These are phyloP conservation scores for Fraxinus platypoda DNA, from an alignment of 305 asterid genomes.

Conservation along the genomic window DNA sequence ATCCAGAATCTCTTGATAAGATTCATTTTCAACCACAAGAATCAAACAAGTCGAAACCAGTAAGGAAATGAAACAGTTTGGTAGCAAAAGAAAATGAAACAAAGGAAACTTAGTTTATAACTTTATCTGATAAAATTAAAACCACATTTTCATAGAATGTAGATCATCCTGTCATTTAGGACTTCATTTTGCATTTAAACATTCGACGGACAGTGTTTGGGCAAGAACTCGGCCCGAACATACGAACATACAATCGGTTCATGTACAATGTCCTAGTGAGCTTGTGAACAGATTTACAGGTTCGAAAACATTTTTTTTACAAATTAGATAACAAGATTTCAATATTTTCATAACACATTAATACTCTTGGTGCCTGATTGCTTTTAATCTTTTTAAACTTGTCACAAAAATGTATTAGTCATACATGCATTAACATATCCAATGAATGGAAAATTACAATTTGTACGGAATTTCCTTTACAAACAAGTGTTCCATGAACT, in stretches of 20 bases:
- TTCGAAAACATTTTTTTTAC: neutral
- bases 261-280: neutral
- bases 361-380: neutral
- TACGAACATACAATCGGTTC: neutral
- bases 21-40: slow-evolving; percentile 19
- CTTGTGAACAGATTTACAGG: neutral
- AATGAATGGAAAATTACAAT: neutral
- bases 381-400: neutral
- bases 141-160: neutral
- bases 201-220: neutral
- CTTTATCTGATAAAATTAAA: neutral
- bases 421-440: neutral
- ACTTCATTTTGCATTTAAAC: neutral
- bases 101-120: neutral
- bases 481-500: slow-evolving; percentile 21
- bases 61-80: neutral
- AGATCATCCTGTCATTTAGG: neutral
- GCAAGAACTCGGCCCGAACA: neutral
- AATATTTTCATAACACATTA: neutral
- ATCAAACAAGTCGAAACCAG: slow-evolving; percentile 7
- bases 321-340: neutral
- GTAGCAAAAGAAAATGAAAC: neutral
- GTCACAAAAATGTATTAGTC: neutral
- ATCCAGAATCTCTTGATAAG: slow-evolving; percentile 15
- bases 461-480: slow-evolving; percentile 19